A percentile compares a stretch with the other conserved stretches of the same genome.
phyloP scores from a whole-genome alignment of 2,329 filamentous ascomycete species.

The Lizonia empirigonia region DNA sequence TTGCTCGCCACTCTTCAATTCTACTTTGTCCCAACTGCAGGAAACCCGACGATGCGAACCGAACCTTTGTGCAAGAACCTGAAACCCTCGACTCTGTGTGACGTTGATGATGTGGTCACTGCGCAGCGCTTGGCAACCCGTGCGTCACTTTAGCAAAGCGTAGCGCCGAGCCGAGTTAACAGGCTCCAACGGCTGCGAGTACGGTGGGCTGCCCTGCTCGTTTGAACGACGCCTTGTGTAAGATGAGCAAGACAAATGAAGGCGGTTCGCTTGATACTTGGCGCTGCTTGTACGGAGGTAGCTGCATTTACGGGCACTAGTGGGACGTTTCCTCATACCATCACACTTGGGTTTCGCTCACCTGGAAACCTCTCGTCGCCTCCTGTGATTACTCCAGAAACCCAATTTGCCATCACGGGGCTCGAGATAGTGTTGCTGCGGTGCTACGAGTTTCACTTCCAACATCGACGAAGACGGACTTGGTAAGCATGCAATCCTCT shows the following conservation, averaged over 20 bases:
- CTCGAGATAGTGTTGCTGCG: too few relatives aligned
- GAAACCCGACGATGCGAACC: not conserved
- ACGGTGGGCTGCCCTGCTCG: conserved; percentile 1
- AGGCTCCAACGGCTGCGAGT: conserved; percentile 7
- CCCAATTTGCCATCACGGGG: too few relatives aligned
- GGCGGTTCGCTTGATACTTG: conserved; percentile 2
- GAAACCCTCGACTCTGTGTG: conserved; percentile 17
- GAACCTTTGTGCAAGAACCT: conserved; percentile 5
- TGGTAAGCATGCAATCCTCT: not conserved
- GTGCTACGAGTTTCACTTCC: not conserved
- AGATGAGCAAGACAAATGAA: conserved; percentile 4
- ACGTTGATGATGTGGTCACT: conserved; percentile 7
- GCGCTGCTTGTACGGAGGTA: not conserved
- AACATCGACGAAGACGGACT: not conserved
- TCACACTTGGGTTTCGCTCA: not conserved
- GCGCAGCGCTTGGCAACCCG: conserved; percentile 3
- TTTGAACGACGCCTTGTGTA: conserved; percentile 6
- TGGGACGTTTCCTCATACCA: not conserved
- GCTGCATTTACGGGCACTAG: not conserved
- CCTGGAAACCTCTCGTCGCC: not conserved
- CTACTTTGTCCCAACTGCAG: not conserved
- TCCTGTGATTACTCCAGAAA: not conserved
- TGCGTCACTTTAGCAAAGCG: conserved; percentile 2
- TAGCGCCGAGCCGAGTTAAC: conserved; percentile 1
- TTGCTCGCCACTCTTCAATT: not conserved